phyloP scores from a whole-genome alignment of 768 basidiomycete species.

The Coprinellus aureogranulatus region DNA sequence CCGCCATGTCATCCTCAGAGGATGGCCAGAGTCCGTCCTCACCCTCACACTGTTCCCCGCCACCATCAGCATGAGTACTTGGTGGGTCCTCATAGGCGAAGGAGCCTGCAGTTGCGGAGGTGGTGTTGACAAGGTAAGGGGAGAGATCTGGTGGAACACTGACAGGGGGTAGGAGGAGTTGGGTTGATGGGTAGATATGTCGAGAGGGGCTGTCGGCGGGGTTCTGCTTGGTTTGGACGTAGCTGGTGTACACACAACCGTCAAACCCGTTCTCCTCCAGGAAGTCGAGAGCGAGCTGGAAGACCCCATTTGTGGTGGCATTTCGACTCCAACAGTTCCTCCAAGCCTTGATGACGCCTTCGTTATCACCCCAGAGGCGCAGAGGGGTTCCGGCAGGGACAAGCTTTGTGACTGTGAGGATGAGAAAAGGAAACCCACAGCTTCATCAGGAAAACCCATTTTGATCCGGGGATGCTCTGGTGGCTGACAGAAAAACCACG shows the following conservation, averaged over 20 bases:
- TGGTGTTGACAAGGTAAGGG: conserved; percentile 15
- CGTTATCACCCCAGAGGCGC: conserved; percentile 36
- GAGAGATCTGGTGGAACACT: conserved; percentile 17
- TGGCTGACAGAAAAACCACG: no score
- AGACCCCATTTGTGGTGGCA: conserved; percentile 24
- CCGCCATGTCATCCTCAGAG: no score
- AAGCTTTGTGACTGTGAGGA: background rate
- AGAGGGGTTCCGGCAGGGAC: conserved; percentile 10
- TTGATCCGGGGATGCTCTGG: no score
- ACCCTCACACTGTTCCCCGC: no score
- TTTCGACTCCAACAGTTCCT: conserved; percentile 37
- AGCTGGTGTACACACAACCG: conserved; percentile 13
- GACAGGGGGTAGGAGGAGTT: conserved; percentile 21
- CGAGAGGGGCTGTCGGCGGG: conserved; percentile 26
- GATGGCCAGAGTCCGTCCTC: no score
- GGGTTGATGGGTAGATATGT: conserved; percentile 14
- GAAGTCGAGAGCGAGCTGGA: conserved; percentile 21
- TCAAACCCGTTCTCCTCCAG: background rate
- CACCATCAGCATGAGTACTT: conserved; percentile 12
- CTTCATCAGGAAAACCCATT: no score
- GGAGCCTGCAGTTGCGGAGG: no score
- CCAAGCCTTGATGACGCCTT: conserved; percentile 41
- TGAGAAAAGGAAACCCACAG: conserved; percentile 37
- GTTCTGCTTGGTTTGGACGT: conserved; percentile 21
- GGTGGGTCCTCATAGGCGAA: no score